These are phyloP conservation scores for Leccinum olivaceopallidum DNA, from an alignment of 768 basidiomycete genomes.

Conservation along the genomic window DNA sequence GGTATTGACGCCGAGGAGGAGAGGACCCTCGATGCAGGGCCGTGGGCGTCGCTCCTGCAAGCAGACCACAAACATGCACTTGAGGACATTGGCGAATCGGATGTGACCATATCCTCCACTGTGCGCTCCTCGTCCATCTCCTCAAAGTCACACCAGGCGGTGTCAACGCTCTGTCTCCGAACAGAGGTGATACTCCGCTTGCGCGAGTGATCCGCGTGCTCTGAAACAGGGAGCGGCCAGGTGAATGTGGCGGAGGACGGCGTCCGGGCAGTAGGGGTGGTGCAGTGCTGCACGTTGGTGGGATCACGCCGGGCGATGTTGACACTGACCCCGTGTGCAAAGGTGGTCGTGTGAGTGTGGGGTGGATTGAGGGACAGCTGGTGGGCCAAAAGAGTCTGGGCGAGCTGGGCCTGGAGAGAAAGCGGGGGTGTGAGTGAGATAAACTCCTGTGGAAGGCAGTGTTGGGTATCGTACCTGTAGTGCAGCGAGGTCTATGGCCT, in stretches of 20 bases:
- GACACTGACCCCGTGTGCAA: conserved; percentile 23
- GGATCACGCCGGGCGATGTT: conserved; percentile 32
- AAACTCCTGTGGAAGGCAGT: conserved; percentile 13
- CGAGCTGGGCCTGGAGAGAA: conserved; percentile 41
- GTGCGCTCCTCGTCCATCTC: conserved; percentile 46
- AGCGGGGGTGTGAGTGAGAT: conserved; percentile 13
- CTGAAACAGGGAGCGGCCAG: conserved; percentile 31
- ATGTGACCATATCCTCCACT: conserved; percentile 46
- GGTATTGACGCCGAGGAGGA: conserved; percentile 22
- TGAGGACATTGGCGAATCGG: conserved; percentile 32
- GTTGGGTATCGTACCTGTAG: conserved; percentile 41
- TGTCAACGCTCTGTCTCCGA: conserved; percentile 28
- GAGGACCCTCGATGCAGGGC: conserved; percentile 21
- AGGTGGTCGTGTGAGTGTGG: conserved; percentile 18
- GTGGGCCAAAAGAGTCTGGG: conserved; percentile 43
- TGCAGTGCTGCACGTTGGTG: conserved; percentile 41
- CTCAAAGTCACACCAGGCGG: conserved; percentile 33
- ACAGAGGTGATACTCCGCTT: conserved; percentile 30
- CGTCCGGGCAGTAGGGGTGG: conserved; percentile 39
- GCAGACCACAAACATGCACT: conserved; percentile 27
- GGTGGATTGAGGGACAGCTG: conserved; percentile 24
- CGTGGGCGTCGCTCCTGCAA: conserved; percentile 17
- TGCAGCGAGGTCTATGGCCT: conserved; percentile 49
- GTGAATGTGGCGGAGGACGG: conserved; percentile 31
- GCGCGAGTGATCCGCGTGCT: conserved; percentile 25